Conservation (phyloP, 2,329 filamentous ascomycete genomes). For the Beauveria varroae region DNA sequence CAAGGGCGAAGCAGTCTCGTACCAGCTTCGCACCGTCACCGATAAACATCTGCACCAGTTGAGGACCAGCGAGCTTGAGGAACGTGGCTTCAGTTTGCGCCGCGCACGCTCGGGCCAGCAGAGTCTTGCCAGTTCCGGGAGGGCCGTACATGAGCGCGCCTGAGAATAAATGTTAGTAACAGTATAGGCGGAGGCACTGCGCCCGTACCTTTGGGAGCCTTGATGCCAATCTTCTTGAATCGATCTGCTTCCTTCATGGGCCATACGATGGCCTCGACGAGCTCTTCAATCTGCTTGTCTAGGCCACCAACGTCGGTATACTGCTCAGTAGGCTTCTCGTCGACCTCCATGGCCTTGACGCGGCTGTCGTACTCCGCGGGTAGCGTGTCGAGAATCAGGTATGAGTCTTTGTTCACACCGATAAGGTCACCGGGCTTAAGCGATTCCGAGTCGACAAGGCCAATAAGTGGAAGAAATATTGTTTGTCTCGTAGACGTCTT, state of each 20-base stretch:
- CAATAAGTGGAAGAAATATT: constrained; percentile 95
- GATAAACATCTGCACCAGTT: constrained; percentile 99
- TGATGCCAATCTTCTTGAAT: constrained; percentile 99
- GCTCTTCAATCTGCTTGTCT: constrained; percentile 98
- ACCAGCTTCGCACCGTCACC: constrained; percentile 97
- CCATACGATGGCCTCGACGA: constrained; percentile 98
- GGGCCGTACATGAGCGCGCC: constrained; percentile 98
- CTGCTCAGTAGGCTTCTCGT: constrained; percentile 98
- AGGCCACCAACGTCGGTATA: constrained; percentile 96
- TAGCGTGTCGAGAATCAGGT: constrained; percentile 91
- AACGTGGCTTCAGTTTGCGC: constrained; percentile 98
- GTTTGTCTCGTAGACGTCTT: constrained; percentile 98
- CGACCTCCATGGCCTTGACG: constrained; percentile 99
- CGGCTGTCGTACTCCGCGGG: constrained; percentile 97
- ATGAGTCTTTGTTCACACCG: constrained; percentile 98
- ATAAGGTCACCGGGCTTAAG: constrained; percentile 95
- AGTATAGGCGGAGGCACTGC: constrained; percentile 71
- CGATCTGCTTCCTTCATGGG: constrained; percentile 99
- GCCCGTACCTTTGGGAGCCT: constrained; percentile 84
- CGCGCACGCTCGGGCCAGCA: constrained; percentile 89
- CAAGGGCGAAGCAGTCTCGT: constrained; percentile 91
- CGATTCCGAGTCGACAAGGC: constrained; percentile 89
- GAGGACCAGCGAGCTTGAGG: constrained; percentile 93
- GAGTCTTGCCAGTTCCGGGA: constrained; percentile 82
- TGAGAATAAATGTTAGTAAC: constrained; percentile 38